phyloP scores from a whole-genome alignment of 2,329 filamentous ascomycete genomes.

The Aspergillus fumigatus region DNA sequence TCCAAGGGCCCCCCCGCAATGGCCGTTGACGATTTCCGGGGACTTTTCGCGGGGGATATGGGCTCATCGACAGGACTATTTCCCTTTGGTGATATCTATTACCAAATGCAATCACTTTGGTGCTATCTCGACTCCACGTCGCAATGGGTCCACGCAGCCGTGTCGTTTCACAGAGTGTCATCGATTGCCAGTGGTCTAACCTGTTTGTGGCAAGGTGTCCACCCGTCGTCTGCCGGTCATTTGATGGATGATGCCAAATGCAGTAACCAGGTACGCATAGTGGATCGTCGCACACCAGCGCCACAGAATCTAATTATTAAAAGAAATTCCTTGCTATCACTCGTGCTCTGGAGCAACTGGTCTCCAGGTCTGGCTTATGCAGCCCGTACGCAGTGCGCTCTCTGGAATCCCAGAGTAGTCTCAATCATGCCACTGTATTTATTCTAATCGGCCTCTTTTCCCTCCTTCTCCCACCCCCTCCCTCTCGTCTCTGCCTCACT shows the following conservation, averaged over 20 bases:
- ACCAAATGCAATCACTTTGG: neutral
- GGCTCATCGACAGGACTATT: neutral
- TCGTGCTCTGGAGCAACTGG: too few species aligned
- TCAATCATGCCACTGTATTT: neutral
- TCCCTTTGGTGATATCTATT: neutral
- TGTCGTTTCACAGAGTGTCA: neutral
- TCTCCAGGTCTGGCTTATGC: neutral
- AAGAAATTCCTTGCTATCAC: neutral
- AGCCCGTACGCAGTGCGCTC: neutral
- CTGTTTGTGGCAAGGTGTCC: neutral
- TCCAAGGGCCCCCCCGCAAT: neutral
- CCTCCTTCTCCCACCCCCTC: neutral
- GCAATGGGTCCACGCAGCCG: neutral
- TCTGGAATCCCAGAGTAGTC: neutral
- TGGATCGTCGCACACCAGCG: neutral
- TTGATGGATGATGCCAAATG: neutral
- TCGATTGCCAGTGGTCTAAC: neutral
- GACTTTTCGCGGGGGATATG: neutral
- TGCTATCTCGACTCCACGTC: neutral
- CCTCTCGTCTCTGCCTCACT: neutral
- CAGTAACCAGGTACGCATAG: neutral
- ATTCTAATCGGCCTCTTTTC: neutral
- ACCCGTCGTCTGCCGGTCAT: neutral
- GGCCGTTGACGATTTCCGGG: neutral
- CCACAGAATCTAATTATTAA: slow-evolving; percentile 8